Evolutionary conservation across 495 filamentous ascomycete genomes (phyloP).

Genomic region (Hypoxylon lenormandii): DNA sequence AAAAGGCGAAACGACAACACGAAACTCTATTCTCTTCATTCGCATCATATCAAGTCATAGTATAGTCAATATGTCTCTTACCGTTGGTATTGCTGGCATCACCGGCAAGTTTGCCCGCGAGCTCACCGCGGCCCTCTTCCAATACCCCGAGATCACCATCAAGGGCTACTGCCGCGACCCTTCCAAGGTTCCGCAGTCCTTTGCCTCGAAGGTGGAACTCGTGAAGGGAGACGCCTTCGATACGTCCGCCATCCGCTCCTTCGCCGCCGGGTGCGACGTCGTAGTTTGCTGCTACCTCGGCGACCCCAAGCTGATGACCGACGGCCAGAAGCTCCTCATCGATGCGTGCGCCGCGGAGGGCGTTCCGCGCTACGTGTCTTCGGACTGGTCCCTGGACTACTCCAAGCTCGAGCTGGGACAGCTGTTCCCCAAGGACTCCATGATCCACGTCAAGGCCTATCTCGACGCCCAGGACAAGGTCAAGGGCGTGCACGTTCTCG

Average conservation of each 20-base stretch:
- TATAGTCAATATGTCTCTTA: constrained; percentile 23
- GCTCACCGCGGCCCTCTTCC: constrained; percentile 40
- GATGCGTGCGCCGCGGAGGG: constrained; percentile 57
- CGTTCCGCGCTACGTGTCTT: constrained; percentile 59
- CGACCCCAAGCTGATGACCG: constrained; percentile 57
- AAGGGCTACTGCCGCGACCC: constrained; percentile 51
- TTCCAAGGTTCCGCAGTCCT: constrained; percentile 41
- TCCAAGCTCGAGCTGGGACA: constrained; percentile 55
- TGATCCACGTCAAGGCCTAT: constrained; percentile 59
- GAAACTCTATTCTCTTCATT: background rate
- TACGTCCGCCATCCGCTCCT: constrained; percentile 30
- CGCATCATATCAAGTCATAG: background rate
- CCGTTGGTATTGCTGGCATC: constrained; percentile 50
- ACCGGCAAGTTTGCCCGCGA: constrained; percentile 52
- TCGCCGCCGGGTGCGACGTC: constrained; percentile 44
- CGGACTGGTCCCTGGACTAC: constrained; percentile 60
- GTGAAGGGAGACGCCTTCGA: constrained; percentile 43
- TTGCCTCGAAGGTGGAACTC: constrained; percentile 39
- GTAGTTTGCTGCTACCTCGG: constrained; percentile 61
- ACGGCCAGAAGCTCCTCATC: constrained; percentile 60
- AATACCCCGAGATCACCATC: constrained; percentile 43
- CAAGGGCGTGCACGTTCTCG: constrained; percentile 54
- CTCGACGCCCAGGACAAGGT: constrained; percentile 56
- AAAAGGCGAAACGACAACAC: constrained; percentile 1
- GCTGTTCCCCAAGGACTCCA: constrained; percentile 58